Evolutionary conservation across 2,329 filamentous ascomycete genomes (phyloP).

Genomic region (Aspergillus ochraceus): DNA sequence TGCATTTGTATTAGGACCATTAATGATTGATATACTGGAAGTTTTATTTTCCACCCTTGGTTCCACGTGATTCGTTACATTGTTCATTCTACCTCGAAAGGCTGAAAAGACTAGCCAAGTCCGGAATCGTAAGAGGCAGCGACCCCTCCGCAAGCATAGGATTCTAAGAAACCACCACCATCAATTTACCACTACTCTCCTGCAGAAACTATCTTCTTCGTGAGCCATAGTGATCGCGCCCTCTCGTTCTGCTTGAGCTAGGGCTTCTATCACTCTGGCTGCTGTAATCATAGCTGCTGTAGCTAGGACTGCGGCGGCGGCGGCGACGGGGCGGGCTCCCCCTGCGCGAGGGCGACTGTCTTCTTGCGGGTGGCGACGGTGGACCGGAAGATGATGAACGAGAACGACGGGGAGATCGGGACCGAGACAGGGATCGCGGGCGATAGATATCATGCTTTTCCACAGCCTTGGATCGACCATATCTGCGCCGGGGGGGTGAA

Average conservation of each 20-base stretch:
- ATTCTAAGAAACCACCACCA: not conserved
- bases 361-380: conserved; percentile 44
- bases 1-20: too few species aligned
- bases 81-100: not conserved
- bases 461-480: conserved; percentile 37
- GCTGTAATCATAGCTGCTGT: conserved; percentile 63
- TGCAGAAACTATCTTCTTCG: conserved; percentile 19
- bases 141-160: not conserved
- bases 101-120: not conserved
- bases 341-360: conserved; percentile 32
- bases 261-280: conserved; percentile 52
- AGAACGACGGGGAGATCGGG: conserved; percentile 40
- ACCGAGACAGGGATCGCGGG: conserved; percentile 58
- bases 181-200: not conserved
- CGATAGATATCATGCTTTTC: conserved; percentile 60
- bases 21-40: too few species aligned
- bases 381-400: conserved; percentile 38
- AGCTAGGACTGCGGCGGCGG: conserved; percentile 59
- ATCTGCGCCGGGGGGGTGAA: conserved; percentile 41
- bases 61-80: not conserved
- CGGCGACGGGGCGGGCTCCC: conserved; percentile 43
- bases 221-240: conserved; percentile 30
- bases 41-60: not conserved
- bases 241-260: conserved; percentile 52
- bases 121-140: not conserved